Percentiles rank a stretch among this genome's conserved stretches.
Conservation (phyloP, 2,329 filamentous ascomycete genomes). For the Dryadomyces quercus-mongolicae region DNA sequence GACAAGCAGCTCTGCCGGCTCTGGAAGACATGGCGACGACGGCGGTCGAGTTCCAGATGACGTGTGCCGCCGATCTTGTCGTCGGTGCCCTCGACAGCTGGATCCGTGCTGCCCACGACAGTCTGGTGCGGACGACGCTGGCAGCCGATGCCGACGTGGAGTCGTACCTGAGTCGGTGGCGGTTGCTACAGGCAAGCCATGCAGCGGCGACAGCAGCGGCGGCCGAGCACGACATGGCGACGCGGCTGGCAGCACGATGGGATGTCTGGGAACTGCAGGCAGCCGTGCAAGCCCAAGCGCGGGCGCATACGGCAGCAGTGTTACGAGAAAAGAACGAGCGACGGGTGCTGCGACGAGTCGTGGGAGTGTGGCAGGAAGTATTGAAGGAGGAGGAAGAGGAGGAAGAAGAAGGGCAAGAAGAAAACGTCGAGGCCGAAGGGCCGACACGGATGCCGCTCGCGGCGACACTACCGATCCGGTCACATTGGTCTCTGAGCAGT, state of each 20-base stretch:
- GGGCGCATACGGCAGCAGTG: conserved; percentile 10
- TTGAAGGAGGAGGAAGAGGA: not conserved
- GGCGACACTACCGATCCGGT: not conserved
- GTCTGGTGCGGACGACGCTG: conserved; percentile 8
- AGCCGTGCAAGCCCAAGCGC: conserved; percentile 12
- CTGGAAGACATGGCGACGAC: not conserved
- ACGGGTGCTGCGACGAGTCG: conserved; percentile 8
- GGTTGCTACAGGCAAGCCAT: conserved; percentile 1
- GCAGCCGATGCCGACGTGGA: conserved; percentile 12
- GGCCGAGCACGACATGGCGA: conserved; percentile 9
- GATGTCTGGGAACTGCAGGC: conserved; percentile 15
- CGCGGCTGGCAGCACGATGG: conserved; percentile 4
- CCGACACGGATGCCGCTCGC: not conserved
- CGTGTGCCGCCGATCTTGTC: conserved; percentile 2
- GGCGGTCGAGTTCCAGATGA: conserved; percentile 7
- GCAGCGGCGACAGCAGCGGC: conserved; percentile 5
- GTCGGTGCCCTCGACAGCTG: conserved; percentile 10
- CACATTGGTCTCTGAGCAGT: not conserved
- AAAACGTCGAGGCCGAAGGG: not conserved
- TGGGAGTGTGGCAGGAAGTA: conserved; percentile 9
- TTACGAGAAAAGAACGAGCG: conserved; percentile 13
- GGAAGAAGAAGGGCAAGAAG: not conserved
- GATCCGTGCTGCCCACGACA: conserved; percentile 14
- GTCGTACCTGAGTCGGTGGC: conserved; percentile 11
- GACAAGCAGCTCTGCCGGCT: too few relatives aligned